Evolutionary conservation across 2,329 filamentous ascomycete genomes (phyloP).

Genomic region (Proliferodiscus dingleyae): DNA sequence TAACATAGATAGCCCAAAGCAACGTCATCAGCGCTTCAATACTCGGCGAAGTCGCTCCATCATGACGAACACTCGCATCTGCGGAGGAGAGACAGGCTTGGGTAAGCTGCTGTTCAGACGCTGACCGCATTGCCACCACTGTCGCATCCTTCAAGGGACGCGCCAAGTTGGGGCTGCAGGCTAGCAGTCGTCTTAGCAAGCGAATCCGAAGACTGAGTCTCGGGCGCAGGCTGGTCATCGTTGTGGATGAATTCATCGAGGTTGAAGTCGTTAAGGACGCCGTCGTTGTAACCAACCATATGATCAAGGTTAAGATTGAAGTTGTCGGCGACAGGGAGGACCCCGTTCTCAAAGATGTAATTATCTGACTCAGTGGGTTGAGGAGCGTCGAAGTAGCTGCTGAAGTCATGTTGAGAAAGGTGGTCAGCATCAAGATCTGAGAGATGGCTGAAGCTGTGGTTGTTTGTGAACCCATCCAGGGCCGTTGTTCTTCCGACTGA

Average conservation of each 20-base stretch:
- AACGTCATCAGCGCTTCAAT: conserved; percentile 31
- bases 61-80: conserved; percentile 23
- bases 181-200: conserved; percentile 49
- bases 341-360: conserved; percentile 70
- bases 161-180: conserved; percentile 70
- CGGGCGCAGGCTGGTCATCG: conserved; percentile 38
- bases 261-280: conserved; percentile 48
- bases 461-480: conserved; percentile 28
- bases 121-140: conserved; percentile 68
- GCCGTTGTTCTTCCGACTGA: conserved; percentile 66
- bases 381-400: conserved; percentile 65
- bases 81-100: conserved; percentile 29
- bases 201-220: conserved; percentile 32
- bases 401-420: conserved; percentile 62
- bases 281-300: conserved; percentile 58
- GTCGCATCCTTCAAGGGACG: conserved; percentile 70
- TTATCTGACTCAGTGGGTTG: conserved; percentile 66
- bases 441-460: conserved; percentile 27
- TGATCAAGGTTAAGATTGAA: conserved; percentile 62
- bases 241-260: conserved; percentile 48
- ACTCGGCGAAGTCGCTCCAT: conserved; percentile 22
- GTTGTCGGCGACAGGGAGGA: conserved; percentile 68
- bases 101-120: conserved; percentile 45
- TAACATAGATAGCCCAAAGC: conserved; percentile 29
- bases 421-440: conserved; percentile 50